Conservation (phyloP, 768 basidiomycete species). For the Mycena albidolilacea region DNA sequence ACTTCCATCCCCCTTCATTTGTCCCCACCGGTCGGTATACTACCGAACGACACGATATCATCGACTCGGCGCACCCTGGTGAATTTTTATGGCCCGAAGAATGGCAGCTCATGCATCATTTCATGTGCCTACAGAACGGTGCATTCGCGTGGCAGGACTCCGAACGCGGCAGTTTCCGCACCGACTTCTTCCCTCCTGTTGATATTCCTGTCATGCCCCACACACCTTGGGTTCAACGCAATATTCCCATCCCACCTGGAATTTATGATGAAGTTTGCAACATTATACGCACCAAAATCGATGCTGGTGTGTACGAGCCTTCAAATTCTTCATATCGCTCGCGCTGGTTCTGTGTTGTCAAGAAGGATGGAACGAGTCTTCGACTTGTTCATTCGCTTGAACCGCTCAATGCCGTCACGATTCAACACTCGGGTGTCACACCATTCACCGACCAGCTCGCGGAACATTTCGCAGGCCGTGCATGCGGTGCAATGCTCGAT, state of each 20-base stretch:
- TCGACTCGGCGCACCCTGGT: slow-evolving; percentile 37
- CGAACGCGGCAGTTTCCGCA: too few relatives aligned
- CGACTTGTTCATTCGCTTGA: too few relatives aligned
- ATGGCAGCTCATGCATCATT: not conserved
- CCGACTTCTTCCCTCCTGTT: too few relatives aligned
- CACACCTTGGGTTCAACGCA: too few relatives aligned
- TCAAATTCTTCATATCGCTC: too few relatives aligned
- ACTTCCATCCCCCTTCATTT: slow-evolving; percentile 23
- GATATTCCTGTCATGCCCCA: too few relatives aligned
- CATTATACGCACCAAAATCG: slow-evolving; percentile 26
- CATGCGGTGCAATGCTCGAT: slow-evolving; percentile 31
- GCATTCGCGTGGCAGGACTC: not conserved
- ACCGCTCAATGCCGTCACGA: too few relatives aligned
- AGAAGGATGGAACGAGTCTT: slow-evolving; percentile 36
- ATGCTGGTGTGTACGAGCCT: slow-evolving; percentile 10
- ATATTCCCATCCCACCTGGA: slow-evolving; percentile 44
- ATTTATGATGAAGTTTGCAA: slow-evolving; percentile 35
- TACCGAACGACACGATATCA: slow-evolving; percentile 26
- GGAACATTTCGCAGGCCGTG: too few relatives aligned
- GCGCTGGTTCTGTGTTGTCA: slow-evolving; percentile 37
- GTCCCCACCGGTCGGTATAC: slow-evolving; percentile 34
- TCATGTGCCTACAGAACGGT: slow-evolving; percentile 31
- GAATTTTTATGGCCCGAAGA: not conserved
- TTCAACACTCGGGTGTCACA: too few relatives aligned
- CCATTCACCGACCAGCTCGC: too few relatives aligned